Evolutionary conservation across 768 basidiomycete genomes (phyloP), one percentile per base, ranked within the genome.

Genomic region (Phanerochaete carnosa): DNA sequence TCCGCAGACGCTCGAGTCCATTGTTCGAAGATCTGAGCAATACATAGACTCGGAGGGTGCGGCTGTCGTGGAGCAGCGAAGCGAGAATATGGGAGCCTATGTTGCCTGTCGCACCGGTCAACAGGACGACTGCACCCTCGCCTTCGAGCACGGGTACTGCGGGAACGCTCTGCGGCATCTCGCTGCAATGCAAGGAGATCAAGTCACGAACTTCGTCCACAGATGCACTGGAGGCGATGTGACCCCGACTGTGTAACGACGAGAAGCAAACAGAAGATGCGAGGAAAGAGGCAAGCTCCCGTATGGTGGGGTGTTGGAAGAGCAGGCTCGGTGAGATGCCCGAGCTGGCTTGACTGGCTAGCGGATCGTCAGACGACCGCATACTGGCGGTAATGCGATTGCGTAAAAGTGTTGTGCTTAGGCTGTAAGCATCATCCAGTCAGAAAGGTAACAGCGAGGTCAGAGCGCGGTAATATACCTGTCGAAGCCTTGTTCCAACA

Each of bases 401-500:
- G 16, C 58, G 62, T 3, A 63, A 46, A 58, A 59, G 56, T 3
- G 62, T 63, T 2, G 62, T 52, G 30, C 58, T 59, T 28, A 64
- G 23, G 55, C 62, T 63, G 28, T 25, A 32, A 35, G 49, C 25
- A 1, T 23, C 15, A 51, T 26, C 16, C 15, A 25, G 29, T 15
- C 46, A 35, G 6, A 13, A 13, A 35, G 13, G 6, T 7, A 13
- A 35, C 33, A 35, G 33, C 33, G 13, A 35, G 26, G 12, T n/a
- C 25, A 22, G 13, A 16, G 9, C 4, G 62, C 32, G n/a, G 51
- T 2, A 39, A 19, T 19, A 39, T 25, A 63, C 62, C 62, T 63
- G 43, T 63, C 62, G 35, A 63, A 59, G 19, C 58, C 58, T 37
- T 60, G 61, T 16, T 63, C 46, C 26, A 63, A 63, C 16, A 63